Evolutionary conservation across 768 basidiomycete species (phyloP).

Genomic region (Russula sp.): DNA sequence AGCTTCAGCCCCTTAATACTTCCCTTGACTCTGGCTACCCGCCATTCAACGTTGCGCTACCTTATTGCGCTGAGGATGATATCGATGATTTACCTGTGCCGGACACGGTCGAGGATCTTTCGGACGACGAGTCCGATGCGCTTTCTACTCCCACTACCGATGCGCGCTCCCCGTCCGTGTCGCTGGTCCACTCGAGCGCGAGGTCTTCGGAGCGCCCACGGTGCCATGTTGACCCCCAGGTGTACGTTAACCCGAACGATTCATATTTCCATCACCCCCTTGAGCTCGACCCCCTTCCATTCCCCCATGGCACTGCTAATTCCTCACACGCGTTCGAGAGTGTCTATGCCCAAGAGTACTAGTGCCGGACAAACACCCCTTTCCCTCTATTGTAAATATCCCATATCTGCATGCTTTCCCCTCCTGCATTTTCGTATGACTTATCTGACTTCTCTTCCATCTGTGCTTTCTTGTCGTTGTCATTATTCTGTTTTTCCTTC

Average conservation of each 20-base stretch:
- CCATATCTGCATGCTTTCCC: slow-evolving; percentile 27
- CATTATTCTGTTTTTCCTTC: slow-evolving; percentile 14
- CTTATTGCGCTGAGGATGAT: slow-evolving; percentile 59
- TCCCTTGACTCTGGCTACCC: slow-evolving; percentile 31
- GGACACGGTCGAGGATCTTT: slow-evolving; percentile 78
- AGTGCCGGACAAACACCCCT: slow-evolving; percentile 3
- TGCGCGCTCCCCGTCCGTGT: slow-evolving; percentile 51
- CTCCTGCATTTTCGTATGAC: slow-evolving; percentile 28
- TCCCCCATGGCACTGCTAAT: slow-evolving; percentile 47
- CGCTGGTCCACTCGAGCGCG: slow-evolving; percentile 36
- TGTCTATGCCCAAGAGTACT: slow-evolving; percentile 56
- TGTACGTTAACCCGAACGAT: slow-evolving; percentile 57
- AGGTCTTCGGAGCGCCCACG: slow-evolving; percentile 32
- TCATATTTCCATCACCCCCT: slow-evolving; percentile 53
- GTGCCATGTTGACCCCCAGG: slow-evolving; percentile 43
- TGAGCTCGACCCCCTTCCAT: slow-evolving; percentile 68
- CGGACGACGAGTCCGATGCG: slow-evolving; percentile 79
- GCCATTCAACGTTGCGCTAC: slow-evolving; percentile 49
- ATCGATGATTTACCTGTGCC: slow-evolving; percentile 65
- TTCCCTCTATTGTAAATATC: slow-evolving; percentile 28
- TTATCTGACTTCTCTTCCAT: slow-evolving; percentile 24
- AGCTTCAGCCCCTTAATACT: slow-evolving; percentile 40
- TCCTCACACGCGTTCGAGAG: slow-evolving; percentile 32
- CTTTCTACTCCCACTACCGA: slow-evolving; percentile 50
- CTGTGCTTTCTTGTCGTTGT: slow-evolving; percentile 20